These are phyloP conservation scores for Endoconidiophora polonica DNA, from an alignment of 2,329 filamentous ascomycete species.

Conservation along the genomic window DNA sequence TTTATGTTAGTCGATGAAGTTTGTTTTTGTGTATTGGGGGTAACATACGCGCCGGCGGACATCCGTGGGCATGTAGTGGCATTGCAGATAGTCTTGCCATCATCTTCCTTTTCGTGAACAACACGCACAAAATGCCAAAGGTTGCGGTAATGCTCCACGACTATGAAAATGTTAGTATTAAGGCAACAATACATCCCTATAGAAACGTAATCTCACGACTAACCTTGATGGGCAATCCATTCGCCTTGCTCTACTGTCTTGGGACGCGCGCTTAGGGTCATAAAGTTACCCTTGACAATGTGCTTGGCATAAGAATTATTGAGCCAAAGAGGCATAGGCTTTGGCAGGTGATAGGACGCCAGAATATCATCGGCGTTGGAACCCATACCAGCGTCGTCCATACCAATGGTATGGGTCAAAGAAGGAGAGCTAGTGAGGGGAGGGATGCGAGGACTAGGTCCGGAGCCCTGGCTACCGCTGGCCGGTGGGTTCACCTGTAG, in stretches of 20 bases:
- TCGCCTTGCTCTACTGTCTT: constrained; percentile 89
- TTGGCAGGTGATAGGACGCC: constrained; percentile 45
- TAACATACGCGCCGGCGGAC: constrained; percentile 81
- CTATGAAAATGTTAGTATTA: constrained; percentile 26
- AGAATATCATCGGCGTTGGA: constrained; percentile 37
- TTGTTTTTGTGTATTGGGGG: neutral
- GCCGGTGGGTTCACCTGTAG: constrained; percentile 6
- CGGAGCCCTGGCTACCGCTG: constrained; percentile 5
- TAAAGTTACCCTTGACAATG: constrained; percentile 94
- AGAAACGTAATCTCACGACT: constrained; percentile 14
- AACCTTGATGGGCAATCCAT: constrained; percentile 92
- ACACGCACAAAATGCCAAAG: constrained; percentile 80
- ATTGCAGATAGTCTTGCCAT: constrained; percentile 68
- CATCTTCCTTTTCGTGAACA: constrained; percentile 70
- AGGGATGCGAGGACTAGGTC: constrained; percentile 29
- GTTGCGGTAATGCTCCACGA: constrained; percentile 82
- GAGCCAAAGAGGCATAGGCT: constrained; percentile 56
- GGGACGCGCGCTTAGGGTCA: constrained; percentile 83
- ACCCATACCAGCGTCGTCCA: constrained; percentile 41
- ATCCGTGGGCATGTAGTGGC: constrained; percentile 71
- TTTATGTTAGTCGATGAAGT: neutral
- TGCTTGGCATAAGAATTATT: constrained; percentile 61
- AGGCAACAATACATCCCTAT: too few species aligned
- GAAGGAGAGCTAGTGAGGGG: constrained; percentile 47
- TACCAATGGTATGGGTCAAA: constrained; percentile 48